Percentiles rank a stretch among this genome's conserved stretches.
Conservation (phyloP, 2,329 filamentous ascomycete genomes). For the Metarhizium brunneum region DNA sequence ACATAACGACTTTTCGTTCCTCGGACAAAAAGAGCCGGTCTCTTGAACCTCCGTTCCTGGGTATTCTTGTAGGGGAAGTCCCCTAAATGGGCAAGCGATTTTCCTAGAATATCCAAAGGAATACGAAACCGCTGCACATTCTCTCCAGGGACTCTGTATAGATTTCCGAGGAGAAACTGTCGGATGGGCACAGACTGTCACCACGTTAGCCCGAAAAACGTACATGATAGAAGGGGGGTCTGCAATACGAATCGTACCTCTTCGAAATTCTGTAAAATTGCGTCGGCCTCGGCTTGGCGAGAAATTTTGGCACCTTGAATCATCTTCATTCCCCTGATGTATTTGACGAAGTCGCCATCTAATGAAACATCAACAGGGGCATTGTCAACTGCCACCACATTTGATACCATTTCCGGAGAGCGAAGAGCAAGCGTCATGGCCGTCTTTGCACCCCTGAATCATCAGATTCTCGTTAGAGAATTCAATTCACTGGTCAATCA, state of each 20-base stretch:
- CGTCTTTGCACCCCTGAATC: conserved; percentile 71
- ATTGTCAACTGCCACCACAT: conserved; percentile 82
- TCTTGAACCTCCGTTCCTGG: conserved; percentile 57
- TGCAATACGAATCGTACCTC: conserved; percentile 31
- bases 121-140: conserved; percentile 65
- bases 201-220: not conserved
- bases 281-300: conserved; percentile 69
- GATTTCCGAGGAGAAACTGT: conserved; percentile 86
- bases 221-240: not conserved
- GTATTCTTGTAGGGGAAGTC: conserved; percentile 83
- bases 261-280: conserved; percentile 68
- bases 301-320: conserved; percentile 62
- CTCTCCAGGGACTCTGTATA: conserved; percentile 46
- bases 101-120: conserved; percentile 61
- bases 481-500: not conserved
- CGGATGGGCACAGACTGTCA: conserved; percentile 58
- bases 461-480: not conserved
- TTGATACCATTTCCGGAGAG: conserved; percentile 55
- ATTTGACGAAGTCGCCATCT: conserved; percentile 64
- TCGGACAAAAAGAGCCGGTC: conserved; percentile 71
- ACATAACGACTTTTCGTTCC: conserved; percentile 73
- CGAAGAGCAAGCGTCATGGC: conserved; percentile 79
- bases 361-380: conserved; percentile 76
- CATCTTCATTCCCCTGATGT: conserved; percentile 74
- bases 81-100: conserved; percentile 63